Percentiles rank a stretch among this genome's conserved stretches.
Conservation (phyloP, 2,329 filamentous ascomycete species). For the Zymoseptoria pseudotritici region DNA sequence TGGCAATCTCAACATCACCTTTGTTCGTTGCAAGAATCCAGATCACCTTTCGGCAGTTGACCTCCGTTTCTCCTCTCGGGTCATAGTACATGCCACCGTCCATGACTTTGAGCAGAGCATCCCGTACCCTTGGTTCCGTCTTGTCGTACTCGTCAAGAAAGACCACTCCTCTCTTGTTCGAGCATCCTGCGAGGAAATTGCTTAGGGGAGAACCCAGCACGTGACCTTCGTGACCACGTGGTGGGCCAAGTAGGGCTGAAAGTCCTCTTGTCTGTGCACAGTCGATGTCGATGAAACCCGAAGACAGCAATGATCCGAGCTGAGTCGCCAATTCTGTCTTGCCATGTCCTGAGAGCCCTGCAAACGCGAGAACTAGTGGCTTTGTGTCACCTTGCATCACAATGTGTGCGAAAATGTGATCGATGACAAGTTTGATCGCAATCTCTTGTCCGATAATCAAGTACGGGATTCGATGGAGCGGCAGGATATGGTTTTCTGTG, state of each 20-base stretch:
- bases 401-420: background rate
- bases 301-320: constrained; percentile 34
- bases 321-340: constrained; percentile 43
- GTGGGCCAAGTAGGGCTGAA: constrained; percentile 39
- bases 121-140: constrained; percentile 37
- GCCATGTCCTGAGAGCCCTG: constrained; percentile 43
- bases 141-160: constrained; percentile 50
- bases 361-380: constrained; percentile 31
- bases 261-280: constrained; percentile 34
- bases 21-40: constrained; percentile 45
- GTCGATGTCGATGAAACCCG: constrained; percentile 29
- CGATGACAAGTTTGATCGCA: constrained; percentile 1
- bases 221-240: constrained; percentile 28
- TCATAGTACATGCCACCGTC: constrained; percentile 39
- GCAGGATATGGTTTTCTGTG: background rate
- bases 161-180: constrained; percentile 36
- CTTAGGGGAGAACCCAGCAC: constrained; percentile 39
- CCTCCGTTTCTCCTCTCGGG: constrained; percentile 25
- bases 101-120: constrained; percentile 40
- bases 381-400: background rate
- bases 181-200: constrained; percentile 40
- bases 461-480: background rate
- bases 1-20: constrained; percentile 34
- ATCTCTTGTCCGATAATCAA: constrained; percentile 2
- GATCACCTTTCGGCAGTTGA: constrained; percentile 41